Evolutionary conservation across 306 rosid genomes (phyloP).

Genomic region (Styphnolobium japonicum): DNA sequence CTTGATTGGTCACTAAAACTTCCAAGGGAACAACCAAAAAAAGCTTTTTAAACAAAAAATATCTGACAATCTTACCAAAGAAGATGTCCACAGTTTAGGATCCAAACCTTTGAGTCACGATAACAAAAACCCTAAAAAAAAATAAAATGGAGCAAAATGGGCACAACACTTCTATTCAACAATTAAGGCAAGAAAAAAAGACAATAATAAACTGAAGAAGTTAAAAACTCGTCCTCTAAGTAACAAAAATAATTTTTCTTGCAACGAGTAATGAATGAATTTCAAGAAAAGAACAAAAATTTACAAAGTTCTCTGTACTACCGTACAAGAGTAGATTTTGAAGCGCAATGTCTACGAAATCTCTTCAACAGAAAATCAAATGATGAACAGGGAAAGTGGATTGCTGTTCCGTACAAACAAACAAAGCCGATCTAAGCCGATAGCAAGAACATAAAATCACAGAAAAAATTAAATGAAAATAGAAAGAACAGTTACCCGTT

Average conservation of each 20-base stretch:
- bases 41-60: neutral
- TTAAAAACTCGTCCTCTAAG: neutral
- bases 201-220: neutral
- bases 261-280: neutral
- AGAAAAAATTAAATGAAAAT: neutral
- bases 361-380: neutral
- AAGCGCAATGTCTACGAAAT: conserved; percentile 1
- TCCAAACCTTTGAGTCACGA: conserved; percentile 26
- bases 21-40: neutral
- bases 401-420: neutral
- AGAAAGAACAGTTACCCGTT: conserved; percentile 7
- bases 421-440: conserved; percentile 36
- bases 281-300: neutral
- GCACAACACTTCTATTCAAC: conserved; percentile 6
- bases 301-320: neutral
- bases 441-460: conserved; percentile 20
- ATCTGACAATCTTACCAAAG: neutral
- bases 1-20: neutral
- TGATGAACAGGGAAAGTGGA: neutral
- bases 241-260: neutral
- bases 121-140: conserved; percentile 15
- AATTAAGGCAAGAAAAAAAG: neutral
- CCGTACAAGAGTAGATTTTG: neutral
- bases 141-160: neutral
- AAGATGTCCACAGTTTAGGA: conserved; percentile 29